Percentiles rank a stretch among this genome's conserved stretches.
These are phyloP conservation scores for Chaetothyriales sp. DNA, from an alignment of 2,329 filamentous ascomycete species.

Conservation along the genomic window DNA sequence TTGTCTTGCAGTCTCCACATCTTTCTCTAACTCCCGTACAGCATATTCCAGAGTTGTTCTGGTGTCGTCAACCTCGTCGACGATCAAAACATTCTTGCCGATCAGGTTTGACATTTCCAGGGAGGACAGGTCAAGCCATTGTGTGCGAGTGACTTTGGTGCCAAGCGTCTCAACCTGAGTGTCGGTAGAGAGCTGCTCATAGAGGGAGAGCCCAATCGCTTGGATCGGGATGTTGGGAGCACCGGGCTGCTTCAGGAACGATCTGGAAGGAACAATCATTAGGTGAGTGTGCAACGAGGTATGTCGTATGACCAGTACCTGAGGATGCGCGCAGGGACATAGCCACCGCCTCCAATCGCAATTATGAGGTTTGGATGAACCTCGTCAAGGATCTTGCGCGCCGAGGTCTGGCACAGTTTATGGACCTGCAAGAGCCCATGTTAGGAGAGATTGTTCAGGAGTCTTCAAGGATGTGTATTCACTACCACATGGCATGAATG, in stretches of 20 bases:
- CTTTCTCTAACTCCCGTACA: slow-evolving; percentile 84
- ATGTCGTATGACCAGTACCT: slow-evolving; percentile 35
- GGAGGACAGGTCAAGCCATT: slow-evolving; percentile 87
- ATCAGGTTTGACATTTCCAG: slow-evolving; percentile 79
- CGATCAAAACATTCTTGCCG: slow-evolving; percentile 80
- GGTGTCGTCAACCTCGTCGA: slow-evolving; percentile 92
- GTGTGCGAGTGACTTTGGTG: slow-evolving; percentile 89
- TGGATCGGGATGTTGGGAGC: slow-evolving; percentile 95
- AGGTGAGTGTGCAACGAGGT: background rate
- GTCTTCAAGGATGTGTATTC: background rate
- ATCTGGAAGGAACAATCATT: slow-evolving; percentile 29
- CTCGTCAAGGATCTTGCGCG: slow-evolving; percentile 62
- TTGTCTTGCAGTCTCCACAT: slow-evolving; percentile 67
- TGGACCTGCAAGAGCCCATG: slow-evolving; percentile 54
- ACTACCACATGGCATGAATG: background rate
- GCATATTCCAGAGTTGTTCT: slow-evolving; percentile 89
- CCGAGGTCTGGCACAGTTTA: slow-evolving; percentile 85
- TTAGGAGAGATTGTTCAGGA: background rate
- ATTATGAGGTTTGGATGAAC: slow-evolving; percentile 95
- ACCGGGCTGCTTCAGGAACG: slow-evolving; percentile 82
- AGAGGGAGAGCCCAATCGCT: slow-evolving; percentile 93
- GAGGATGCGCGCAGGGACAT: slow-evolving; percentile 90
- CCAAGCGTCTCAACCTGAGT: slow-evolving; percentile 59
- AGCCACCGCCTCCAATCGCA: slow-evolving; percentile 92
- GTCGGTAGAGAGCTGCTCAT: slow-evolving; percentile 61